Evolutionary conservation across 2,329 filamentous ascomycete species (phyloP).

Genomic region (Aphanoascus verrucosus): DNA sequence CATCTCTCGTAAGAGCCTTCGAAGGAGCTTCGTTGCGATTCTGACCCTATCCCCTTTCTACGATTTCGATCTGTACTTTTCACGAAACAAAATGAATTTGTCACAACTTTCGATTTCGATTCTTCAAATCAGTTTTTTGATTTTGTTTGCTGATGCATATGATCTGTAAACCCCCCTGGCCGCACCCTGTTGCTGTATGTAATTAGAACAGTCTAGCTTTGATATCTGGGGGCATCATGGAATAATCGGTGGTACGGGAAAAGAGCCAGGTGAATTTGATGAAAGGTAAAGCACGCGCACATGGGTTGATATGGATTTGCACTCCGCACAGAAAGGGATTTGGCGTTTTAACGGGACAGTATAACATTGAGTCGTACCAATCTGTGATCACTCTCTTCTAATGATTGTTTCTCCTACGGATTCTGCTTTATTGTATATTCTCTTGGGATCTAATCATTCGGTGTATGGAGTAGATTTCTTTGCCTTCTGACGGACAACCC

Average conservation of each 20-base stretch:
- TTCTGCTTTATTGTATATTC: not conserved
- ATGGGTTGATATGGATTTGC: not conserved
- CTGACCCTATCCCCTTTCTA: too few relatives aligned
- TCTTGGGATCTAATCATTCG: too few relatives aligned
- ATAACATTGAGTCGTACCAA: not conserved
- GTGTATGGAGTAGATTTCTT: too few relatives aligned
- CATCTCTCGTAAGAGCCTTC: conserved; percentile 56
- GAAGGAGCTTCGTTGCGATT: not conserved
- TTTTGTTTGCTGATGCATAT: not conserved
- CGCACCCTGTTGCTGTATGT: not conserved
- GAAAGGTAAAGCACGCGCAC: not conserved
- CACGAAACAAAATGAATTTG: not conserved
- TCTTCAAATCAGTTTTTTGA: not conserved
- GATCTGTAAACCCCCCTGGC: not conserved
- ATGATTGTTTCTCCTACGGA: not conserved
- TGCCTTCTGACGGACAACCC: too few relatives aligned
- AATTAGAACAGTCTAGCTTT: conserved; percentile 5
- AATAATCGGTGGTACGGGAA: conserved; percentile 1
- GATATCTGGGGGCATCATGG: not conserved
- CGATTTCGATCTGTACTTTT: not conserved
- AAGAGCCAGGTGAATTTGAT: not conserved
- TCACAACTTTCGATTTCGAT: not conserved
- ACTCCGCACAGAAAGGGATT: not conserved
- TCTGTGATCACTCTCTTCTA: not conserved
- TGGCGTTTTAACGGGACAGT: conserved; percentile 2